Conservation (phyloP, 495 filamentous ascomycete genomes). For the Annulohypoxylon stygium region DNA sequence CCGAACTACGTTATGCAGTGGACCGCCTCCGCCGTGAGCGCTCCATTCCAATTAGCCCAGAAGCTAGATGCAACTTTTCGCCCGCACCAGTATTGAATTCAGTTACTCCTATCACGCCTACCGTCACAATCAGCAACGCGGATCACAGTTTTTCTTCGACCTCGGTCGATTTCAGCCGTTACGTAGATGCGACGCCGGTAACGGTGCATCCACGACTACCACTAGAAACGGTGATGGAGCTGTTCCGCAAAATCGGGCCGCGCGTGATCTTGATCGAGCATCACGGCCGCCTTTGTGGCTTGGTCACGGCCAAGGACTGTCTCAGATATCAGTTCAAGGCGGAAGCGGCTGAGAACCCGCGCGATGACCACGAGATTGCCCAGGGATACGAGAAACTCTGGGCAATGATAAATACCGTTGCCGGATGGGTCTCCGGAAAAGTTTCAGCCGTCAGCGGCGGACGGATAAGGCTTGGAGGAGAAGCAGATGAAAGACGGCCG, state of each 20-base stretch:
- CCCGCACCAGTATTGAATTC: constrained; percentile 67
- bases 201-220: constrained; percentile 92
- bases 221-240: constrained; percentile 97
- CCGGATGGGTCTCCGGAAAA: constrained; percentile 67
- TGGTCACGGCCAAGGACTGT: constrained; percentile 98
- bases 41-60: constrained; percentile 72
- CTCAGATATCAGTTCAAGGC: constrained; percentile 98
- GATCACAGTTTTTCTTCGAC: constrained; percentile 58
- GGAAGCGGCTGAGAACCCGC: constrained; percentile 86
- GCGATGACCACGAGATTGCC: constrained; percentile 61
- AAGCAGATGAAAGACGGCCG: constrained; percentile 29
- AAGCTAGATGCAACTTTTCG: constrained; percentile 79
- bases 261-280: constrained; percentile 94
- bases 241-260: constrained; percentile 98
- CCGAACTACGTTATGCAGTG: constrained; percentile 93
- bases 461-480: constrained; percentile 58
- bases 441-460: constrained; percentile 64
- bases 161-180: constrained; percentile 86
- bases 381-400: constrained; percentile 77
- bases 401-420: constrained; percentile 70
- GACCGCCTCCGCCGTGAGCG: constrained; percentile 83
- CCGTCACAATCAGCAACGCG: constrained; percentile 69
- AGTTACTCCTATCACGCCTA: constrained; percentile 68
- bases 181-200: constrained; percentile 90
- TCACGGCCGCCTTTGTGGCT: constrained; percentile 80